phyloP scores from a whole-genome alignment of 2,329 filamentous ascomycete genomes.

The Talaromyces sp. region DNA sequence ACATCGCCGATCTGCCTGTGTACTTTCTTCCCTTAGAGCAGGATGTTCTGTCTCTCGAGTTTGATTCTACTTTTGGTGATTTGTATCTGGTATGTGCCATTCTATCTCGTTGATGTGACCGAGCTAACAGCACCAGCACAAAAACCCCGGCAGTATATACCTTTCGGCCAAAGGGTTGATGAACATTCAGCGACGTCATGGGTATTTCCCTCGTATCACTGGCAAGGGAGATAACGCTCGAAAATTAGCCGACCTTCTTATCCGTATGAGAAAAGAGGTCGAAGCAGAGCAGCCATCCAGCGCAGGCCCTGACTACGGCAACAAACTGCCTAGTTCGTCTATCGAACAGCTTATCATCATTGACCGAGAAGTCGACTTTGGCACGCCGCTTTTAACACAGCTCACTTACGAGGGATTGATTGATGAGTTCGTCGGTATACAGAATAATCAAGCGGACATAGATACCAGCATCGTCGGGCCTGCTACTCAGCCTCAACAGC shows the following conservation, averaged over 20 bases:
- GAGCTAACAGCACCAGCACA: slow-evolving; percentile 50
- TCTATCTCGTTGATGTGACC: slow-evolving; percentile 5
- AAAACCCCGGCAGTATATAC: slow-evolving; percentile 88
- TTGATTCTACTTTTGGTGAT: slow-evolving; percentile 82
- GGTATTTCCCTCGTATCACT: slow-evolving; percentile 88
- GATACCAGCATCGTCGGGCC: slow-evolving; percentile 84
- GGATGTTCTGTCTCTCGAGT: slow-evolving; percentile 85
- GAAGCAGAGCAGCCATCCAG: slow-evolving; percentile 72
- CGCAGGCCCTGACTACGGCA: slow-evolving; percentile 50
- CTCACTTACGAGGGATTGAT: slow-evolving; percentile 95
- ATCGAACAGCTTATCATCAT: slow-evolving; percentile 92
- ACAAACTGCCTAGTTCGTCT: slow-evolving; percentile 76
- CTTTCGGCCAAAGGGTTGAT: slow-evolving; percentile 88
- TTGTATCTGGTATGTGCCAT: slow-evolving; percentile 65
- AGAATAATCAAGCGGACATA: slow-evolving; percentile 88
- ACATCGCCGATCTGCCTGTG: slow-evolving; percentile 78
- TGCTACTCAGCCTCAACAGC: slow-evolving; percentile 53
- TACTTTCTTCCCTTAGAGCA: slow-evolving; percentile 89
- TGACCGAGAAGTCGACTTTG: slow-evolving; percentile 90
- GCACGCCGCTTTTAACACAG: slow-evolving; percentile 87
- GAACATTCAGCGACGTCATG: slow-evolving; percentile 86
- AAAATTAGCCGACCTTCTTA: slow-evolving; percentile 77
- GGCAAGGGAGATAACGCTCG: slow-evolving; percentile 96
- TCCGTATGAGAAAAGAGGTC: slow-evolving; percentile 87
- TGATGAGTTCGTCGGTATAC: slow-evolving; percentile 88